Evolutionary conservation across 2,329 filamentous ascomycete genomes (phyloP), one percentile per base, ranked within the genome.

Genomic region (Colletotrichum eremochloae): DNA sequence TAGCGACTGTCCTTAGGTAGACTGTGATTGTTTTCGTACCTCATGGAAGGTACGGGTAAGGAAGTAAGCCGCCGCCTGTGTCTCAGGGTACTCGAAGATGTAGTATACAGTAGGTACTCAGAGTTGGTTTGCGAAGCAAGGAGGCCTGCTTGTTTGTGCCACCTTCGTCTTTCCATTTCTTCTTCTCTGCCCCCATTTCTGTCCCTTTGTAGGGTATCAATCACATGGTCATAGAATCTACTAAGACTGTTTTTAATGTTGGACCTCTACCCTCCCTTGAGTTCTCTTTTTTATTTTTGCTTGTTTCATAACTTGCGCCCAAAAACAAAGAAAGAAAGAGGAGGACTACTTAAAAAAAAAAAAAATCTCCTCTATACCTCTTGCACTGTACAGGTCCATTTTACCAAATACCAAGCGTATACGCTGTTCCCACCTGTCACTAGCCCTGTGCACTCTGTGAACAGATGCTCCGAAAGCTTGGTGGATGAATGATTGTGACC

Each of bases 391-490:
- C 18, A 44, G 15, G 18, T 12, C 42, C 42, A 44, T 15, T 44
- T 20, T 14, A 18, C 6, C 29, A 33, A 29, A 33, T 40, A 12
- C 24, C 24, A 24, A 24, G 15, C n/a, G 36, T 63, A 46, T 31
- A 48, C 60, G 42, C 40, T 9, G 44, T 12, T 7, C 8, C 63
- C 24, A 40, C 66, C 66, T 64, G 40, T 29, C 18, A 24, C 52
- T 36, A 52, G 18, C 67, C 42, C 42, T 65, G 52, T 69, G 67
- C 61, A 69, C 61, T 53, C 24, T 69, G 20, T 38, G 50, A 40
- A 57, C 20, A 33, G 52, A 40, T 42, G 50, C 33, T 52, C 20
- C 50, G 9, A 36, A 50, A 29, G 44, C 31, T 63, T 40, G 44
- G n/a, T 24, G 46, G 33, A 31, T 40, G 12, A 50, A 53, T 46